Evolutionary conservation across 148 eudicot species (phyloP), one percentile per base, ranked within the genome.

Genomic region (Tetragonia tetragonoides): DNA sequence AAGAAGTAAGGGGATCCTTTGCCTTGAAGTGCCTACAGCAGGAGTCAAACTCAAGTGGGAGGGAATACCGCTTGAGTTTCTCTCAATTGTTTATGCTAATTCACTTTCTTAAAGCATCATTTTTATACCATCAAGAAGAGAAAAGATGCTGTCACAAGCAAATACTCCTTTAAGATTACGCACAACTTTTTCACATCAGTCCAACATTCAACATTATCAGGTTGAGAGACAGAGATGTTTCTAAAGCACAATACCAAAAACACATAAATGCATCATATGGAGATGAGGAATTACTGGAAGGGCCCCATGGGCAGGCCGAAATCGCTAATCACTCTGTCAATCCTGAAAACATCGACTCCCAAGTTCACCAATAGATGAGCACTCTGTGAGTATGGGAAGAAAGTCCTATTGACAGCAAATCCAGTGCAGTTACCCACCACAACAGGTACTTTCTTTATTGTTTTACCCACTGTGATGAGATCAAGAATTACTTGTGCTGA

Each of bases 381-480:
- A 71, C 96, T 77, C 86, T 92, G 97, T 28, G 79, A 37, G 83
- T 95, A 95, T 10, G 99, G 97, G 79, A 92, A 95, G 81, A 92
- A 95, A 51, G 97, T 85, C 79, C 99, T 88, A 53, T 91, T 95
- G 80, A 95, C 97, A 18, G 97, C 97, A 90, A 92, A 95, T 18
- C 94, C 99, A 7, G 94, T 87, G 85, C 99, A 95, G 82, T 92
- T 95, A 74, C 99, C 97, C 75, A 95, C 99, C 77, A 92, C 99
- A 46, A 92, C 96, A 54, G 99, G 99, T 57, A 90, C 89, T 82
- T 95, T 95, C 82, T 91, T 92, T 64, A 92, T 95, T 77, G 77
- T 72, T 86, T 90, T 92, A 60, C 97, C 97, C 61, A 95, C 86
- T 67, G 91, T 78, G 85, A 95, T 85, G 75, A 95, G 92, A 82